Percentiles rank a stretch among this genome's conserved stretches.
Conservation (phyloP, 768 basidiomycete species). For the Auriculariales sp. region DNA sequence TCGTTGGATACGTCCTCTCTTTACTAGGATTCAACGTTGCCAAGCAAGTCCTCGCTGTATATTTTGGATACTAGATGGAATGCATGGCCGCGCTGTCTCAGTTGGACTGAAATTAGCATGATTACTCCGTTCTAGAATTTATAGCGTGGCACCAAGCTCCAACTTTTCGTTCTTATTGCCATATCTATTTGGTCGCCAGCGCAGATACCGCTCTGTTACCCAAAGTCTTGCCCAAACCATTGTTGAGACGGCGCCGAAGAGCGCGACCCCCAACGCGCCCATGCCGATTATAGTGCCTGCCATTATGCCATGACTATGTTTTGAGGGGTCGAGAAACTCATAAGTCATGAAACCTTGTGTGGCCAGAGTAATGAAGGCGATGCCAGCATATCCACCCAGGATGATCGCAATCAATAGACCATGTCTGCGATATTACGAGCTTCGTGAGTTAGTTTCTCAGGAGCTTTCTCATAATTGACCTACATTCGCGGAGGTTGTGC, state of each 20-base stretch:
- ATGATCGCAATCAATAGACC: background rate
- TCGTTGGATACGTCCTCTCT: constrained; percentile 73
- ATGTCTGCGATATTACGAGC: background rate
- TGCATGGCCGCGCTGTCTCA: too few relatives aligned
- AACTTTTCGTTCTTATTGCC: too few relatives aligned
- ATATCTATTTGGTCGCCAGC: too few relatives aligned
- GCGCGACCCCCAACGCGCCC: background rate
- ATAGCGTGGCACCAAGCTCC: too few relatives aligned
- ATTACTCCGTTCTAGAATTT: too few relatives aligned
- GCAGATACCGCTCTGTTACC: background rate
- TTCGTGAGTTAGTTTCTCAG: background rate
- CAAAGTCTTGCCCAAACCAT: background rate
- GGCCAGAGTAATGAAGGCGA: background rate
- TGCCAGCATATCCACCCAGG: background rate
- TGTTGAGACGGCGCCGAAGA: background rate
- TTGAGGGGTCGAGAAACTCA: background rate
- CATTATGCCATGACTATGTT: background rate
- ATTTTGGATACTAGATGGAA: constrained; percentile 63
- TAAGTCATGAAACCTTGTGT: background rate
- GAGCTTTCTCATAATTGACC: background rate
- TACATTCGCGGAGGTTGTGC: background rate
- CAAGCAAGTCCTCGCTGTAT: constrained; percentile 59
- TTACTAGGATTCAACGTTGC: constrained; percentile 87
- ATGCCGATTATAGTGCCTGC: background rate
- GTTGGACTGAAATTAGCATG: too few relatives aligned